phyloP scores from a whole-genome alignment of 2,329 filamentous ascomycete genomes.

The Fusarium marasasianum region DNA sequence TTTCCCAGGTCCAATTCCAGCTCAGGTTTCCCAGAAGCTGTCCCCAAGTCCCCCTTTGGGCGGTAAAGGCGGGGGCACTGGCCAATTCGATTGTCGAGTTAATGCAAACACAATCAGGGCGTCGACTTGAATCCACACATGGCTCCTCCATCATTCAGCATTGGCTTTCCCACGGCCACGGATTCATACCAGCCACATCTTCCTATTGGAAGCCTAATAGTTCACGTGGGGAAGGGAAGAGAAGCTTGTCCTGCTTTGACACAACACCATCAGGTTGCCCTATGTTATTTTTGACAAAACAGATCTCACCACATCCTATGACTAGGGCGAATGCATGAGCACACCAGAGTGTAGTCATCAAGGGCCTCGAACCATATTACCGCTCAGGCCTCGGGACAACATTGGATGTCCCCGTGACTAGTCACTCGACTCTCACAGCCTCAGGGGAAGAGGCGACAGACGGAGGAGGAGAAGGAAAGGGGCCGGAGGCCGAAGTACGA shows the following conservation, averaged over 20 bases:
- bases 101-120: conserved; percentile 42
- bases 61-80: conserved; percentile 43
- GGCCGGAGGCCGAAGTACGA: conserved; percentile 24
- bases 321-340: conserved; percentile 19
- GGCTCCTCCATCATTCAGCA: conserved; percentile 39
- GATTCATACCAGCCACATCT: conserved; percentile 31
- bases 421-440: conserved; percentile 35
- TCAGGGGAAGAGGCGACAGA: conserved; percentile 20
- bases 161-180: conserved; percentile 38
- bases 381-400: conserved; percentile 35
- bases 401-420: conserved; percentile 39
- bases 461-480: conserved; percentile 21
- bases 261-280: conserved; percentile 25
- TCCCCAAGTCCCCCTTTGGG: conserved; percentile 33
- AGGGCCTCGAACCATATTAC: conserved; percentile 36
- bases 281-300: conserved; percentile 34
- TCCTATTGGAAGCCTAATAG: conserved; percentile 39
- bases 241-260: conserved; percentile 38
- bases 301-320: conserved; percentile 29
- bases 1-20: conserved; percentile 32
- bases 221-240: conserved; percentile 40
- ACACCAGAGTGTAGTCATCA: conserved; percentile 37
- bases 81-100: conserved; percentile 35
- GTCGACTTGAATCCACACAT: conserved; percentile 43
- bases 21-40: conserved; percentile 22